Conservation (phyloP, 306 rosid genomes). For the Vachellia collinsii region DNA sequence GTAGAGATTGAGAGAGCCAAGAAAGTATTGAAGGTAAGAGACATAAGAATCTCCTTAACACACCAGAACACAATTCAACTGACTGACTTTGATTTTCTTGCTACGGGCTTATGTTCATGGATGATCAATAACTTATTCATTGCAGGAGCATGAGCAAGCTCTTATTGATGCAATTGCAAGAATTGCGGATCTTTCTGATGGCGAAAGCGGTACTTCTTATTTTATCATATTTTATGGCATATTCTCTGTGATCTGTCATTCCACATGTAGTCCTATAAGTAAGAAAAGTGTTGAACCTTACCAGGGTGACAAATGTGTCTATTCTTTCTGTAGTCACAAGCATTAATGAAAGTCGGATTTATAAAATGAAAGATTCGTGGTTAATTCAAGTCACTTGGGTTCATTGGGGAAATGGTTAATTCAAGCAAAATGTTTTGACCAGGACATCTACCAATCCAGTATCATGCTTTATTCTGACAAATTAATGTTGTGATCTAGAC, state of each 20-base stretch:
- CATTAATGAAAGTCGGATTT: background rate
- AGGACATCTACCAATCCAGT: too few species aligned
- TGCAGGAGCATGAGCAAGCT: conserved; percentile 92
- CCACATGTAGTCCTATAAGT: conserved; percentile 20
- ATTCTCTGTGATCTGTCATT: conserved; percentile 21
- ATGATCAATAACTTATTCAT: conserved; percentile 31
- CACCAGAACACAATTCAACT: background rate
- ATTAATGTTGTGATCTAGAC: background rate
- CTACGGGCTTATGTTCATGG: background rate
- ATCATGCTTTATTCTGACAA: too few species aligned
- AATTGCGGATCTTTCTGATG: conserved; percentile 76
- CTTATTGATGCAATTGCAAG: conserved; percentile 85
- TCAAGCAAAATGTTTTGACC: background rate
- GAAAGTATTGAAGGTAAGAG: conserved; percentile 79
- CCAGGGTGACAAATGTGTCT: conserved; percentile 9
- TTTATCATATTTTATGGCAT: conserved; percentile 21
- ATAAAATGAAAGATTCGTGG: background rate
- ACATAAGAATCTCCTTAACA: conserved; percentile 10
- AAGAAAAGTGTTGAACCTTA: background rate
- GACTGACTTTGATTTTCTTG: conserved; percentile 11
- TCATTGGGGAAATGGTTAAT: background rate
- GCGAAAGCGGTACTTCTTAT: conserved; percentile 73
- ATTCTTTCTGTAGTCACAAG: background rate
- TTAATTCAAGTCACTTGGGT: background rate
- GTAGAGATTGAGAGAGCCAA: conserved; percentile 85